Conservation (phyloP, 495 filamentous ascomycete genomes). For the Lophiotrema nucula region DNA sequence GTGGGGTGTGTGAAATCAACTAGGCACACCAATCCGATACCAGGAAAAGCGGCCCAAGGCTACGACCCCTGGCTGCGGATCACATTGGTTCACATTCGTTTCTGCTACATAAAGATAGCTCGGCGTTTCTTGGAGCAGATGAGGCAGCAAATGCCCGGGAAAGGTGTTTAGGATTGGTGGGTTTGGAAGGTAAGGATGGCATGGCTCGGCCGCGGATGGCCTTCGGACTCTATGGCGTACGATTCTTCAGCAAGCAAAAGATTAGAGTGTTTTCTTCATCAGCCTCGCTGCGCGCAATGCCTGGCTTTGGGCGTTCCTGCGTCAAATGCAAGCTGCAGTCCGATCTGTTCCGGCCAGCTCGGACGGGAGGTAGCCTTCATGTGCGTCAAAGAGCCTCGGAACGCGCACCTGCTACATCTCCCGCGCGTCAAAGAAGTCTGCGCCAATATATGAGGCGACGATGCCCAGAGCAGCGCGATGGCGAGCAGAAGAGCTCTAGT, state of each 20-base stretch:
- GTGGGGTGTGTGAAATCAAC: no score
- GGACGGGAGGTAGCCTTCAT: background rate
- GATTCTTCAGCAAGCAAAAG: constrained; percentile 2
- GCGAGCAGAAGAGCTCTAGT: background rate
- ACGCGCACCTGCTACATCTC: constrained; percentile 7
- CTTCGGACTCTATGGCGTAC: constrained; percentile 14
- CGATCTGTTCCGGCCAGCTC: constrained; percentile 15
- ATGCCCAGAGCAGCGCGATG: background rate
- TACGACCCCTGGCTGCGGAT: no score
- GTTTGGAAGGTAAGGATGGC: constrained; percentile 1
- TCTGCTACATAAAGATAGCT: no score
- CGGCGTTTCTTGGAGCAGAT: constrained; percentile 1
- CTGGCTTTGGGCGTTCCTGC: constrained; percentile 13
- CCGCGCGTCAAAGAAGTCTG: background rate
- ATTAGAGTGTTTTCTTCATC: no score
- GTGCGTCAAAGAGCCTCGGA: constrained; percentile 13
- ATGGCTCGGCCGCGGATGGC: constrained; percentile 27
- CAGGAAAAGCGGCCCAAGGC: no score
- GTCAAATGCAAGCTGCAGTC: background rate
- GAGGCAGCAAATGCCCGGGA: constrained; percentile 1
- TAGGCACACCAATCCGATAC: no score
- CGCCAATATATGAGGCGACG: constrained; percentile 10
- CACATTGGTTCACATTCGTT: no score
- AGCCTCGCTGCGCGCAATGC: no score
- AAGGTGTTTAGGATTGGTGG: constrained; percentile 16